Conservation (phyloP, 805 yeast genomes). For the Kodamaea lidongshanica region DNA sequence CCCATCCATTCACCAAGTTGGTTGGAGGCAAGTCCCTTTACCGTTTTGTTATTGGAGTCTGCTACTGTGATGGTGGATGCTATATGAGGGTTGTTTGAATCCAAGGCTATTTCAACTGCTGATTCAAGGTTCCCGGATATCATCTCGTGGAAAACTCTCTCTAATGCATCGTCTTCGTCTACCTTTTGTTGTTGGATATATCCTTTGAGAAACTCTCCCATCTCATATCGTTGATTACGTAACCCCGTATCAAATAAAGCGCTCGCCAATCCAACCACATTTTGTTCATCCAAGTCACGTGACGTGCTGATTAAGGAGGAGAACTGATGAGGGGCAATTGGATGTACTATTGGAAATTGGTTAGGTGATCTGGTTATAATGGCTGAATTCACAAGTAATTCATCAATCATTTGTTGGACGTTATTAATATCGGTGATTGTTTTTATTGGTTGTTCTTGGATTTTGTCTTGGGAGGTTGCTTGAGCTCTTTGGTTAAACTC, state of each 20-base stretch:
- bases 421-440: slow-evolving; percentile 10
- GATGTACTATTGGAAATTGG: slow-evolving; percentile 20
- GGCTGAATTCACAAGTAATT: slow-evolving; percentile 18
- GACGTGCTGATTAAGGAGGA: slow-evolving; percentile 13
- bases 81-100: slow-evolving; percentile 61
- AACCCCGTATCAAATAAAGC: slow-evolving; percentile 47
- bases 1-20: slow-evolving; percentile 68
- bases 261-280: slow-evolving; percentile 53
- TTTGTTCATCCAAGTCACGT: slow-evolving; percentile 17
- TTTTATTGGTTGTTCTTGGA: slow-evolving; percentile 12
- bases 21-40: slow-evolving; percentile 46
- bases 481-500: slow-evolving; percentile 29
- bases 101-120: slow-evolving; percentile 59
- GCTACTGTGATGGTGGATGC: slow-evolving; percentile 62
- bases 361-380: slow-evolving; percentile 20
- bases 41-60: slow-evolving; percentile 63
- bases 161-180: slow-evolving; percentile 36
- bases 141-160: slow-evolving; percentile 44
- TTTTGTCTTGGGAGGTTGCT: slow-evolving; percentile 12
- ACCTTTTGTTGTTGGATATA: slow-evolving; percentile 32
- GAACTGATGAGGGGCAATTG: slow-evolving; percentile 13
- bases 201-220: slow-evolving; percentile 54
- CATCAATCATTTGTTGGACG: slow-evolving; percentile 13
- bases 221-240: slow-evolving; percentile 24
- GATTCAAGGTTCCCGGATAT: slow-evolving; percentile 51